Evolutionary conservation across 2,329 filamentous ascomycete genomes (phyloP).

Genomic region (Calonectria leucothoes): DNA sequence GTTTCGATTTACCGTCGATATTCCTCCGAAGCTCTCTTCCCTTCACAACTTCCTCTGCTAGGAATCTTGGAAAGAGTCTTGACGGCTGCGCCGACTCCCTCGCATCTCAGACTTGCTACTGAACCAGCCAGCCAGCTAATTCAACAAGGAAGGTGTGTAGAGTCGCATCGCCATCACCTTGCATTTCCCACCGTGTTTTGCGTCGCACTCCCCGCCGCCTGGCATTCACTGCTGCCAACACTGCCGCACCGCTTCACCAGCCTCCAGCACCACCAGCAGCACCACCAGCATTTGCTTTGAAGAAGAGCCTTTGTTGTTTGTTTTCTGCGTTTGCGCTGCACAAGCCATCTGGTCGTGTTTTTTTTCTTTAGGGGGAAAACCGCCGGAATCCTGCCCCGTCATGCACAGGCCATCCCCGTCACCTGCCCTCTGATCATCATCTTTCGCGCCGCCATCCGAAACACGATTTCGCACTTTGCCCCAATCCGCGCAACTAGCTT

Average conservation of each 20-base stretch:
- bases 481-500: constrained; percentile 16
- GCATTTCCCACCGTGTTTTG: constrained; percentile 13
- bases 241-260: not conserved
- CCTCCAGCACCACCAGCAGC: not conserved
- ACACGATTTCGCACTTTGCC: constrained; percentile 22
- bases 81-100: constrained; percentile 24
- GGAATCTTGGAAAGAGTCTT: constrained; percentile 20
- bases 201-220: constrained; percentile 18
- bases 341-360: not conserved
- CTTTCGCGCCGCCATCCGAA: constrained; percentile 25
- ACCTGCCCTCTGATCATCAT: constrained; percentile 31
- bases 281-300: not conserved
- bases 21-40: constrained; percentile 26
- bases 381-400: constrained; percentile 33
- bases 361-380: constrained; percentile 5
- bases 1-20: constrained; percentile 26
- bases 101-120: constrained; percentile 14
- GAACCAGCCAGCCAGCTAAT: constrained; percentile 2
- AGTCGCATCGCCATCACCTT: constrained; percentile 31
- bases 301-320: not conserved
- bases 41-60: constrained; percentile 17
- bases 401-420: constrained; percentile 34
- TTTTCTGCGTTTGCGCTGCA: constrained; percentile 18
- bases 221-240: constrained; percentile 12
- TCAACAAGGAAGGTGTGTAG: constrained; percentile 25